Base-by-base conservation (phyloP, 2,329 filamentous ascomycete genomes). In the Exophiala oligosperma region DNA sequence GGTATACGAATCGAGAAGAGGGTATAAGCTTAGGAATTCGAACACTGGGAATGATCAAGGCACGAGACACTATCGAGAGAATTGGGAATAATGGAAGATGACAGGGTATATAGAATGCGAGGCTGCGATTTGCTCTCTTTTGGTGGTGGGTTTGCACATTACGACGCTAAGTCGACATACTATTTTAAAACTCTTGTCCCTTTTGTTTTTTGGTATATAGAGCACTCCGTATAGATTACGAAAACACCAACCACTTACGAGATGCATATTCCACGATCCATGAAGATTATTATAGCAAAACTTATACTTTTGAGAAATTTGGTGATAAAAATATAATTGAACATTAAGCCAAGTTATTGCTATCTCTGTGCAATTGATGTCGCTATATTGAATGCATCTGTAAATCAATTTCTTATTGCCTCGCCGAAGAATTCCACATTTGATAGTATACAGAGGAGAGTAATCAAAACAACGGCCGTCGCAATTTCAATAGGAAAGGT, bases 361-460 rank as follows among this genome's bases (percentile, higher is more conserved):
- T 44, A 49, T 37, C 44, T 38, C 46, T 46, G 49, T 46, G 54
- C 54, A 56, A 11, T 17, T 29, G 24, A n/a, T 28, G 17, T 28
- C 49, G 26, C 24, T 41, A 50, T 50, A 21, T 38, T 28, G 12
- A 35, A 11, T 50, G 53, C 53, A 23, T 43, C 37, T 48, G 32
- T 28, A 41, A 40, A 14, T 17, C 24, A 57, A 32, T 35, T n/a
- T 35, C n/a, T 52, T 29, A 24, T 38, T 41, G 21, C 41, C 37
- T 29, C 24, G 40, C 54, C 49, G 44, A 48, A 38, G 47, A 21
- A 28, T 44, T 32, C 26, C 21, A 9, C 48, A 29, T 54, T 52
- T 38, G 48, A 40, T 57, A 57, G 21, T 57, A 52, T 57, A 57
- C 54, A 57, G 54, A 57, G 40, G 32, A 57, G 40, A 51, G 38